phyloP scores from a whole-genome alignment of 2,329 filamentous ascomycete genomes.

The Verticillium isaacii region DNA sequence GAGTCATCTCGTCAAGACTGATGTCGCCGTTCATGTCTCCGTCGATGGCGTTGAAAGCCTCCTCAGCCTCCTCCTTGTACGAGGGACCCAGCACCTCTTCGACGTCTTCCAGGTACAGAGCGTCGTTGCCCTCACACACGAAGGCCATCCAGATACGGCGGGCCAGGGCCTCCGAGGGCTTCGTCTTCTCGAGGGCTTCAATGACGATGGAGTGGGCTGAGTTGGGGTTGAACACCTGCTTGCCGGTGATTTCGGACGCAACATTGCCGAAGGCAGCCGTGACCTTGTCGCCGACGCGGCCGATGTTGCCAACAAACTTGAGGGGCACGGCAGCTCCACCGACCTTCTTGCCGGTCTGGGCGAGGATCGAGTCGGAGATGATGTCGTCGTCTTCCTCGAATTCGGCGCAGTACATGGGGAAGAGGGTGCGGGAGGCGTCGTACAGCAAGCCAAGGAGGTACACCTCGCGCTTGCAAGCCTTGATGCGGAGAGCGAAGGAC shows the following conservation, averaged over 20 bases:
- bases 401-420: slow-evolving; percentile 87
- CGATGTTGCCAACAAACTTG: slow-evolving; percentile 65
- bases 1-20: slow-evolving; percentile 89
- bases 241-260: slow-evolving; percentile 90
- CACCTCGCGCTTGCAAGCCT: slow-evolving; percentile 83
- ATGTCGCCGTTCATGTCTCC: slow-evolving; percentile 90
- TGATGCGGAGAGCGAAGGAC: slow-evolving; percentile 78
- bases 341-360: slow-evolving; percentile 35
- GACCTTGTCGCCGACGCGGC: slow-evolving; percentile 85
- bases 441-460: slow-evolving; percentile 79
- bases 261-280: slow-evolving; percentile 91
- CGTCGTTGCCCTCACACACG: slow-evolving; percentile 81
- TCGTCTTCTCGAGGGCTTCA: slow-evolving; percentile 79
- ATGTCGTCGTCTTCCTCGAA: slow-evolving; percentile 89
- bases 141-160: slow-evolving; percentile 97
- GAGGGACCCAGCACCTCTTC: slow-evolving; percentile 77
- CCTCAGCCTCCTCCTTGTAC: slow-evolving; percentile 73
- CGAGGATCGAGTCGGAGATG: slow-evolving; percentile 71
- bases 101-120: slow-evolving; percentile 76
- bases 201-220: slow-evolving; percentile 86
- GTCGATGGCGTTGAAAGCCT: slow-evolving; percentile 78
- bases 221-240: slow-evolving; percentile 90
- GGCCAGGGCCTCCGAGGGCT: slow-evolving; percentile 86
- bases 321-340: slow-evolving; percentile 39
- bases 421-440: slow-evolving; percentile 81